Base-by-base conservation (phyloP, 108 stramenopile genomes). In the Skeletonema menzelii region DNA sequence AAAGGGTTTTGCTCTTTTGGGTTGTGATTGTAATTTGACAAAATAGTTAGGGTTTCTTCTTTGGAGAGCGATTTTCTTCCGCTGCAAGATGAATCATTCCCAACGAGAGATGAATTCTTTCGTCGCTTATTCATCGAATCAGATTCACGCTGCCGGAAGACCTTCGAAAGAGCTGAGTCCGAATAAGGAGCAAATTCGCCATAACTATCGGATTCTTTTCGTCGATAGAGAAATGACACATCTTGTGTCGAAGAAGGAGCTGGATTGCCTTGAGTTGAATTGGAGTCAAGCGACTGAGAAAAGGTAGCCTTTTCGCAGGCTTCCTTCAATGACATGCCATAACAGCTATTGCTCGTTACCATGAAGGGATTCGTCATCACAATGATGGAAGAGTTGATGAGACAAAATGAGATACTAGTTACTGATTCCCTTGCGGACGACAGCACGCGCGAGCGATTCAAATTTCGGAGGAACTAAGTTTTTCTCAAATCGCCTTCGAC, bases 1-100 rank as follows among this genome's bases (percentile, higher is more conserved):
- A 90, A 62, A 4, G 86, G 78, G 77, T 88, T 70, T 67, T 90
- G 77, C 24, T 60, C 38, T 76, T 87, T 87, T 46, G 85, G 82
- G 6, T 69, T 73, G 74, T 90, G 89, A 19, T 80, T 73, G 80
- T 87, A 88, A 17, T 72, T 44, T 22, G 55, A 34, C 42, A 89
- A 63, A 32, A 86, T 73, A 8, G 56, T 61, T 4, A 42, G 53
- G 32, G 82, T 76, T 53, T 82, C 77, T 42, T 79, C 80, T 22
- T 77, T 82, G 11, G 76, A 35, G 14, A 64, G 26, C 13, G 59
- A 58, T 35, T 68, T 79, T 15, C 40, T 42, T 3, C 40, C 40
- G 40, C 15, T 42, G 40, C 4, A 5, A 15, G 40, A 42, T 4
- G 40, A 42, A 42, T 42, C 40, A 42, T 42, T 42, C 40, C 11